Base-by-base conservation (phyloP, 2,329 filamentous ascomycete species). In the Aspergillus costaricaensis region DNA sequence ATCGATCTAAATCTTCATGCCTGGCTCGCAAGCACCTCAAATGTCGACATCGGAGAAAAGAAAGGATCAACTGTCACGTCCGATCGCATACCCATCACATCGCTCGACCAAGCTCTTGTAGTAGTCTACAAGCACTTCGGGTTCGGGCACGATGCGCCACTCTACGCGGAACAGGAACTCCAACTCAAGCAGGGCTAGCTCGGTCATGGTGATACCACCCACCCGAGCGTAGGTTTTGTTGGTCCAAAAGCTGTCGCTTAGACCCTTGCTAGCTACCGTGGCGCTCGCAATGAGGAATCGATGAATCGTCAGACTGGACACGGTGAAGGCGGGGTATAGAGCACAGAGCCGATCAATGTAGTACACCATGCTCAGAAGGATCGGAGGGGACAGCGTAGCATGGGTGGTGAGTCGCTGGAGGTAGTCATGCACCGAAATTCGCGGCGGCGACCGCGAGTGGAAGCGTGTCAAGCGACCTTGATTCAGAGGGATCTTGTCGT, bases 281-380 rank as follows among this genome's bases (percentile, higher is more conserved):
- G 93, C 94, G 19, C 93, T 92, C 1, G 94, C 95, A 67, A 99
- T 99, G 9, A 99, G 85, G 72, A 98, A 99, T 8, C 95, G 92
- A 79, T 99, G 95, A 3, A 99, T 94, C 0, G 95, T 99, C 19
- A 99, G 83, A 50, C 92, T 96, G 74, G 93, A 96, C 68, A 99
- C 96, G 27, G 93, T 97, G 76, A 99, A 99, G 50, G 94, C 91
- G 3, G 91, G 90, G 74, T 97, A 99, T 61, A 96, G 82, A 10
- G 91, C 89, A 77, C 94, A 99, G 21, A 99, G 84, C 32, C 92
- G 89, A 78, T 99, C 95, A 70, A 99, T 98, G 72, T 98, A 99
- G 74, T 96, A 99, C 59, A 99, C 95, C 92, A 99, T 98, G 68
- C 93, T 95, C 38, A 99, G 86, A n/a, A 99, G 83, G 54, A 99